Base-by-base conservation (phyloP, 2,329 filamentous ascomycete species). In the Fusarium lateritium region DNA sequence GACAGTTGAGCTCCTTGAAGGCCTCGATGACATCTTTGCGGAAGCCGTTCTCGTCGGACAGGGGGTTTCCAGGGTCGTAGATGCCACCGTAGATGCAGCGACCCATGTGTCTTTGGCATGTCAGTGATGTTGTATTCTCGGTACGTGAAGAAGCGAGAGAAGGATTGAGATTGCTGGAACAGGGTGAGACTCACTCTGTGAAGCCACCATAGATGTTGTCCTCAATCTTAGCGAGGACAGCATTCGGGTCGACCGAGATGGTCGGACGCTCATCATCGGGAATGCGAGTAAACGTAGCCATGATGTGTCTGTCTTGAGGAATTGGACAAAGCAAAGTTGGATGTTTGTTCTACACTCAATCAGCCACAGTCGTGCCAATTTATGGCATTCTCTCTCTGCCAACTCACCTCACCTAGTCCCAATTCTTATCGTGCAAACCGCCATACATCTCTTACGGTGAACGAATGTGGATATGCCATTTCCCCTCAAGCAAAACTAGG, bases 51-150 rank as follows among this genome's bases (percentile, higher is more conserved):
- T 88, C 83, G 71, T 94, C 92, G 3, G 91, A 90, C n/a, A 94
- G 84, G 5, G 88, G 81, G 77, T 90, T 94, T 34, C 85, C 86
- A 2, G 92, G 92, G 72, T 95, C 92, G 79, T 94, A 95, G 76
- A 96, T 91, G 69, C 93, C 93, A 67, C 92, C 92, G 77, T 96
- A 95, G 76, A 96, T 94, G 83, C 93, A 96, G 65, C 93, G 89
- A 73, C 93, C 93, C 92, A 96, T 96, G 79, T 96, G 93, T 73
- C 91, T 93, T 52, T 13, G 34, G 26, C 3, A 11, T 13, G 55
- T 68, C 54, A 61, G 56, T 21, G 43, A 13, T 19, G 38, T 19
- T 21, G 38, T 21, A 40, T n/a, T 21, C 21, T 21, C 21, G 13
- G 21, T 24, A 42, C 7, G 56, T 42, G 47, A 45, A 7, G 15